Evolutionary conservation across 1,139 yeast species (phyloP), one percentile per base, ranked within the genome.

Genomic region (Debaryomyces subglobosus): DNA sequence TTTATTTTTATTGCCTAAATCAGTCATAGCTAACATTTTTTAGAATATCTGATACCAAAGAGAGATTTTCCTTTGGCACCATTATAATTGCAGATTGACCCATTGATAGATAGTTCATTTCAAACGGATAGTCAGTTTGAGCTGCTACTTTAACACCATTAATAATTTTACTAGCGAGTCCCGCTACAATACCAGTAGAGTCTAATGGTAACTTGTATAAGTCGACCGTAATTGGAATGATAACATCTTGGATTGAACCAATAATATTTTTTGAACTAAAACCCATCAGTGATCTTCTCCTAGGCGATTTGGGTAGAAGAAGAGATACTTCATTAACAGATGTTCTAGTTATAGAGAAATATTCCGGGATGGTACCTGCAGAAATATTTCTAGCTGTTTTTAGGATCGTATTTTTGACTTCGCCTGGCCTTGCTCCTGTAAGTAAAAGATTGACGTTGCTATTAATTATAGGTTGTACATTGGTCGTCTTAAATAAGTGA

Each of bases 171-270:
- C 81, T 70, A 0, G 89, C 87, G 29, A 85, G 76, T 1, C 89
- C 88, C 0, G 88, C 84, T 1, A 84, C 89, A 47, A 85, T 82
- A 44, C 89, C 89, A 7, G 86, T 82, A 5, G 84, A 73, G 59
- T 84, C 85, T 39, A 82, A 67, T 0, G 89, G 89, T 33, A 84
- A 63, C 25, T 65, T 65, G n/a, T 77, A 68, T 49, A 84, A 72
- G 58, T 84, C 85, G 35, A 84, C 75, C 1, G 77, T 69, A 3
- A 84, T 72, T 0, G 89, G 89, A n/a, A 78, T 71, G 43, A 84
- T 73, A 34, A 71, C 69, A 58, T 84, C 89, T 51, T 78, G 79
- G 15, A 78, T 68, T 2, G 86, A 81, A 0, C 89, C 89, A 39
- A 82, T 74, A 35, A 80, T 71, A 37, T 68, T 63, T 43, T 71